Evolutionary conservation across 1,284 basidiomycete genomes (phyloP), one percentile per base, ranked within the genome.

Genomic region (Boletus smithii): DNA sequence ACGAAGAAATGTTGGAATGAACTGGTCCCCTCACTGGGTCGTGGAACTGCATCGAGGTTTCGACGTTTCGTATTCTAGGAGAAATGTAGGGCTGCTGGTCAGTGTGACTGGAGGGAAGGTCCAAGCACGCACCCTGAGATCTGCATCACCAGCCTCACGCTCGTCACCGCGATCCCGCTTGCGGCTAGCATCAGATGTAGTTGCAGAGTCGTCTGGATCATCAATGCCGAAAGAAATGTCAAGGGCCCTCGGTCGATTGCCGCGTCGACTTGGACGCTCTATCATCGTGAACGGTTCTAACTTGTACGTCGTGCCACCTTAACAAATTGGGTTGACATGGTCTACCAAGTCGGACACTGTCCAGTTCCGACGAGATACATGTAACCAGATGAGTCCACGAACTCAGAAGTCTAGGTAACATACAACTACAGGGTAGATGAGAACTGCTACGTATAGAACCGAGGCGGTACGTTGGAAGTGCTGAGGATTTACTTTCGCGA

Each of bases 181-280:
- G 29, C 67, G 63, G 26, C 53, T 51, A 8, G 49, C 43, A 24
- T 65, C 65, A 24, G 67, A 67, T 16, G 61, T 51, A 7, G 49
- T 47, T 14, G 45, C 42, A 8, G 66, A 68, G 10, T 66, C 63
- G 44, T 51, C 50, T 36, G 38, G 32, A 18, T 59, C 59, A 16
- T 51, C 61, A 22, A 4, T 8, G 8, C 53, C 53, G 31, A 57
- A 73, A 23, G 62, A 62, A 20, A 73, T 43, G 6, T 71, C 65
- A 17, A 58, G 59, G 1, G 71, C 72, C 1, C 54, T 65, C 1
- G 62, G 70, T 29, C 71, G 62, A n/a, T 47, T 51, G 32, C 48
- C 49, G 16, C 50, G 59, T 32, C 63, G 53, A 60, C 50, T 60
- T n/a, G 61, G 57, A 36, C 41, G 49, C n/a, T 1, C 14, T 13